Base-by-base conservation (phyloP, 2,329 filamentous ascomycete species). In the Monosporascus sp. region DNA sequence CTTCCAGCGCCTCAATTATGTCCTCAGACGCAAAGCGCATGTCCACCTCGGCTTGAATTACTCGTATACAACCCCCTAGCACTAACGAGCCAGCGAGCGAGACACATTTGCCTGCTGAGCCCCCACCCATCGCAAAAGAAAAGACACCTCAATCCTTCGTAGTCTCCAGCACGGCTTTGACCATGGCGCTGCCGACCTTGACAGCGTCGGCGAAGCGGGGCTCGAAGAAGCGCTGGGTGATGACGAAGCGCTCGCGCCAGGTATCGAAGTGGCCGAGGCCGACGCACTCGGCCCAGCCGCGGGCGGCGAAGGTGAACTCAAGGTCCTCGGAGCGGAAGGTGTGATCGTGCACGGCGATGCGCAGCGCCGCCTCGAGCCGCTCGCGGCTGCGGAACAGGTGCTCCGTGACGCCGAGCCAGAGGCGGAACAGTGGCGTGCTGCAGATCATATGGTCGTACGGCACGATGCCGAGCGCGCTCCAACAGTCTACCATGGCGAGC, bases 361-460 rank as follows among this genome's bases (percentile, higher is more conserved):
- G 81, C 62, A 99, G 82, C 24, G 88, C 88, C 67, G 94, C 91
- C 49, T 96, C 87, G 16, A 99, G 83, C 50, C 96, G 77, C 3
- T 81, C 82, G 19, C 83, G 79, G 65, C 92, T 91, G 59, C 91
- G 87, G 77, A 97, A 99, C 38, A 99, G 79, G 68, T 96, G 93
- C 73, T 99, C 94, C 1, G 92, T 93, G n/a, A 97, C 95, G 53
- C 94, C 94, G 37, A 99, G 82, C 84, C 94, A 97, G 59, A 99
- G 84, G 49, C 94, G 88, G 77, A 99, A 99, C 47, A 97, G 83
- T 75, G 94, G 94, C 40, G 94, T 99, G 51, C 91, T 96, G 76
- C 94, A 99, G 62, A 99, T 95, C 92, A 99, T 99, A 76, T 99
- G 95, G 72, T 99, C 93, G 71, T 99, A 99, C 1, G 94, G 94